A percentile compares a stretch with the other conserved stretches of the same genome.
These are phyloP conservation scores for Endocarpon pusillum DNA, from an alignment of 495 filamentous ascomycete genomes.

Conservation along the genomic window DNA sequence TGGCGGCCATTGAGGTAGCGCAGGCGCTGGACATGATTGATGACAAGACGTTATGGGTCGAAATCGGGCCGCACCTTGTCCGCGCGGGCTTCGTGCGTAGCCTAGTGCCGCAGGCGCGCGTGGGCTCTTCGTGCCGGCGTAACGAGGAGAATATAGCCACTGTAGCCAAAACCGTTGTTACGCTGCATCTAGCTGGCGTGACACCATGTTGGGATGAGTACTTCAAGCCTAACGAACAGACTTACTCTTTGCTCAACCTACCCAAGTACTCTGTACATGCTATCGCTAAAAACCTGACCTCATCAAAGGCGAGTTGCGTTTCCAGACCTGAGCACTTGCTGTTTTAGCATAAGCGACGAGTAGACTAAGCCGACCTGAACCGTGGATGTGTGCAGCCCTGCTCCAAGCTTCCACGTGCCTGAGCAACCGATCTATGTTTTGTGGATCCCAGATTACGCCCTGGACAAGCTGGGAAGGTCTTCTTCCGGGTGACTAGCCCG, in stretches of 20 bases:
- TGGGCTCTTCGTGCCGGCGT: slow-evolving; percentile 25
- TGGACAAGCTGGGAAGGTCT: too few species aligned
- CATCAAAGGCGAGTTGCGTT: too few species aligned
- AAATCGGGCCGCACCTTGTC: slow-evolving; percentile 26
- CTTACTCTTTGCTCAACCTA: slow-evolving; percentile 38
- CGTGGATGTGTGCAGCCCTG: too few species aligned
- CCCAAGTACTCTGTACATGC: too few species aligned
- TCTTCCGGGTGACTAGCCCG: too few species aligned
- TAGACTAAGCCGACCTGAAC: too few species aligned
- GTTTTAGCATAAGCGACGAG: too few species aligned
- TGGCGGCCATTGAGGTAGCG: slow-evolving; percentile 12
- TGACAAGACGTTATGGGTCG: slow-evolving; percentile 15
- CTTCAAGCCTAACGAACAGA: slow-evolving; percentile 36
- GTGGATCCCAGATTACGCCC: too few species aligned
- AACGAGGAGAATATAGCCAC: slow-evolving; percentile 33
- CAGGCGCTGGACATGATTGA: slow-evolving; percentile 7
- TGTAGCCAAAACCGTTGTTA: slow-evolving; percentile 31
- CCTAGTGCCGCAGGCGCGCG: slow-evolving; percentile 10
- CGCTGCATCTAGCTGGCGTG: slow-evolving; percentile 38
- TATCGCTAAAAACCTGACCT: too few species aligned
- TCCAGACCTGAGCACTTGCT: too few species aligned
- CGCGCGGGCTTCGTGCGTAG: slow-evolving; percentile 12
- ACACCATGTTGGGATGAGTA: slow-evolving; percentile 51
- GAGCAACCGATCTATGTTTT: too few species aligned
- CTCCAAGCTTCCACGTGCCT: too few species aligned